Base-by-base conservation (phyloP, 2,329 filamentous ascomycete genomes). In the Ophiocordyceps sinensis region DNA sequence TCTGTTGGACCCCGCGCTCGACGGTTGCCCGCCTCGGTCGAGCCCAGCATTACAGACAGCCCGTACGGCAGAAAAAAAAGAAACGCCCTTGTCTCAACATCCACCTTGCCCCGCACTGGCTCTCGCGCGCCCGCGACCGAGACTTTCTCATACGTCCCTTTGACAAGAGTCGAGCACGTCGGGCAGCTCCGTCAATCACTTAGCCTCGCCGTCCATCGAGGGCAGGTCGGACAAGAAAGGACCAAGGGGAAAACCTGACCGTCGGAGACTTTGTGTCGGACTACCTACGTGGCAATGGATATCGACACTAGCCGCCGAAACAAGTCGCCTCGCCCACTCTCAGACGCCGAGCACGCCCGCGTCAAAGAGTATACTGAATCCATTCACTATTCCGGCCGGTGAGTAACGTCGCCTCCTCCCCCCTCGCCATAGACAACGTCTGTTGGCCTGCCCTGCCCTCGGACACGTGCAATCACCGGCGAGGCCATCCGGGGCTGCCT, bases 341-440 rank as follows among this genome's bases (percentile, higher is more conserved):
- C 80, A 28, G 86, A 95, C 47, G 66, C 72, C 15, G 91, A 98
- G 71, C 79, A 83, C 49, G 77, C 82, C 50, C 78, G 82, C 45
- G 71, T 98, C 44, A 86, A 95, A 46, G 88, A 96, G 61, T 96
- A 85, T 58, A 77, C 91, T 50, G 87, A 96, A 54, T 77, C 78
- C 28, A 98, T 98, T 53, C 88, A 96, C 64, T 98, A 98, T 67
- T 96, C 89, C 40, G 77, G 84, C 48, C 77, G 87, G 87, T 94
- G 69, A 54, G 73, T 57, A 12, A 10, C 9, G 4, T 36, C 14
- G 2, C 17, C 30, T 3, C 31, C 23, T 7, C 11, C 30, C 15
- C 15, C n/a, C 28, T 15, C n/a, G 11, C 3, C 7, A 5, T 17
- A 21, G 2, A 17, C 32, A 4, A 10, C 13, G 30, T 4, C 12